Percentiles rank a stretch among this genome's conserved stretches.
phyloP scores from a whole-genome alignment of 176 grass and related monocot species.

The Paspalum vaginatum region DNA sequence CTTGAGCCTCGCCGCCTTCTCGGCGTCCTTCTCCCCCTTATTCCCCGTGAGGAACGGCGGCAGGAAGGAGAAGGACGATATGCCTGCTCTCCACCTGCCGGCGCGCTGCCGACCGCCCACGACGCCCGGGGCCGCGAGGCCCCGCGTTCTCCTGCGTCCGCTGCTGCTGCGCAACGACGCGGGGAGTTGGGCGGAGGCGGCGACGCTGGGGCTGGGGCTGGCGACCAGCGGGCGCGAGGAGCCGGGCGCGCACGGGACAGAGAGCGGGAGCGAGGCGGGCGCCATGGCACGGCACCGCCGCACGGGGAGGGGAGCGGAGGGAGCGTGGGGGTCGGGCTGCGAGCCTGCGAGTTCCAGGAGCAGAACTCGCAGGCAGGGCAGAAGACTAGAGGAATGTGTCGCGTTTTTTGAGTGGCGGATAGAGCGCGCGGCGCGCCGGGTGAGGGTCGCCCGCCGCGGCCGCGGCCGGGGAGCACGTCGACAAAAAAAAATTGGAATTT shows the following conservation, averaged over 20 bases:
- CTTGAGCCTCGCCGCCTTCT: slow-evolving; percentile 65
- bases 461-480: neutral
- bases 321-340: too few species aligned
- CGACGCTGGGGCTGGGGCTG: neutral
- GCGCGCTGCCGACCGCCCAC: neutral
- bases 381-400: neutral
- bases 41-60: slow-evolving; percentile 50
- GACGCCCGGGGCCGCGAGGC: neutral
- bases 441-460: too few species aligned
- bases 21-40: slow-evolving; percentile 48
- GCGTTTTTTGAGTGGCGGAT: slow-evolving; percentile 42
- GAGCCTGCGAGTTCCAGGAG: too few species aligned
- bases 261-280: slow-evolving; percentile 23
- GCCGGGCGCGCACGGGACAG: slow-evolving; percentile 25
- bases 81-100: slow-evolving; percentile 57
- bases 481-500: too few species aligned
- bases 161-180: neutral
- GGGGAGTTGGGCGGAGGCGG: neutral
- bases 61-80: slow-evolving; percentile 84
- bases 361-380: too few species aligned
- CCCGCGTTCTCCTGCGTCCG: neutral
- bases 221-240: slow-evolving; percentile 13
- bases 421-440: slow-evolving; percentile 13
- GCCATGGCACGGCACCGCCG: slow-evolving; percentile 16
- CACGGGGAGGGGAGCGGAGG: neutral